A percentile compares a stretch with the other conserved stretches of the same genome.
These are phyloP conservation scores for Apiosordaria backusii DNA, from an alignment of 495 filamentous ascomycete genomes.

Conservation along the genomic window DNA sequence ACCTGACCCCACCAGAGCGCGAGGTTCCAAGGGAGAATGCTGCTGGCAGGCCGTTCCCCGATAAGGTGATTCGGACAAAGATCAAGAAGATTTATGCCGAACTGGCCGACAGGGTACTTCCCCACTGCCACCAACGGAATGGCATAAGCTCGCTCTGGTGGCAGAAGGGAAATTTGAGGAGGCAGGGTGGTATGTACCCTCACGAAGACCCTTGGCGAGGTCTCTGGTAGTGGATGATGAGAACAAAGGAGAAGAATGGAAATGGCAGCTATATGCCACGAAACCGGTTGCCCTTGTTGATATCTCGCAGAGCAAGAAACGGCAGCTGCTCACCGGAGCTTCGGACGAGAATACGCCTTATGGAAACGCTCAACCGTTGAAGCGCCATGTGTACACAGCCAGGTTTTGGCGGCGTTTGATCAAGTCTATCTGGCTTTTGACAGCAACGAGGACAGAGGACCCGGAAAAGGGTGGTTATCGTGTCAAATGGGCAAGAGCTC, in stretches of 20 bases:
- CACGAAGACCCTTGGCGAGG: constrained; percentile 24
- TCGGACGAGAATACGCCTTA: constrained; percentile 35
- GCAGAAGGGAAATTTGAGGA: constrained; percentile 52
- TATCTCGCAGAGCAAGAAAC: constrained; percentile 14
- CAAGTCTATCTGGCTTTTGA: constrained; percentile 32
- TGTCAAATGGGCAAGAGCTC: not conserved
- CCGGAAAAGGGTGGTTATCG: constrained; percentile 15
- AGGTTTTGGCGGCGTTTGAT: constrained; percentile 33
- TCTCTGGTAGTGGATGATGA: not conserved
- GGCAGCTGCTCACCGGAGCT: constrained; percentile 35
- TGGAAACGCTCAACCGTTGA: constrained; percentile 29
- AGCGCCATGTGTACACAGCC: constrained; percentile 23
- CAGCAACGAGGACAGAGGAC: constrained; percentile 30
- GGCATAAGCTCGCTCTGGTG: constrained; percentile 57
- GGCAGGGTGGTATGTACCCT: constrained; percentile 27
- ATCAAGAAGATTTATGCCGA: constrained; percentile 56
- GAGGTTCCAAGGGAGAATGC: constrained; percentile 56
- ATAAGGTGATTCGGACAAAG: constrained; percentile 54
- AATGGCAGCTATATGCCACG: constrained; percentile 27
- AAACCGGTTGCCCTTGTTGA: constrained; percentile 21
- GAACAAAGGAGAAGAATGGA: constrained; percentile 12
- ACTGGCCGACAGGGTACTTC: constrained; percentile 56
- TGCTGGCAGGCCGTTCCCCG: constrained; percentile 59
- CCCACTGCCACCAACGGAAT: constrained; percentile 70
- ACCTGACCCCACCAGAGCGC: constrained; percentile 38